Percentiles rank a stretch among this genome's conserved stretches.
These are phyloP conservation scores for Chaetomiaceae sp. DNA, from an alignment of 2,329 filamentous ascomycete species.

Conservation along the genomic window DNA sequence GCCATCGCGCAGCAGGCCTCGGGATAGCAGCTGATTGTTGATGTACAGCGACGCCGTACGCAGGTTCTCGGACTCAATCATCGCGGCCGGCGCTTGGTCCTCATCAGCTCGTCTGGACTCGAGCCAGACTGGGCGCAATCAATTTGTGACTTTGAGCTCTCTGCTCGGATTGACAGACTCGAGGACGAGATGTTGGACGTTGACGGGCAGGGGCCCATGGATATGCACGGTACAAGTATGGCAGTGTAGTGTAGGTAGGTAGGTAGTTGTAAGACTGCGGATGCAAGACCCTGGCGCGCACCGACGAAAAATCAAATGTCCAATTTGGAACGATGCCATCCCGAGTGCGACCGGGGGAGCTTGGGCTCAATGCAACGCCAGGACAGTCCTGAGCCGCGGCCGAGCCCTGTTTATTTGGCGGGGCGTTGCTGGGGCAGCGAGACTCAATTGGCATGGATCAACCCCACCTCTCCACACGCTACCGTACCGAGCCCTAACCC, in stretches of 20 bases:
- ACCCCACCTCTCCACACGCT: not conserved
- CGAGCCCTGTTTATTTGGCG: constrained; percentile 21
- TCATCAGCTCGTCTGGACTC: constrained; percentile 8
- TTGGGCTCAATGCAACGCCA: constrained; percentile 13
- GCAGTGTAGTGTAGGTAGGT: no score
- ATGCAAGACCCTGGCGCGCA: constrained; percentile 1
- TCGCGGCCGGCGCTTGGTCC: constrained; percentile 26
- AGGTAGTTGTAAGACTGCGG: not conserved
- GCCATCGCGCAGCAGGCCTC: constrained; percentile 60
- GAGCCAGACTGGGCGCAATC: no score
- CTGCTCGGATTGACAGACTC: no score
- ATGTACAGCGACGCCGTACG: constrained; percentile 64
- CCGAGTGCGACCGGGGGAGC: constrained; percentile 7
- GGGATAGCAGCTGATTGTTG: constrained; percentile 64
- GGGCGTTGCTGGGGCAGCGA: constrained; percentile 22
- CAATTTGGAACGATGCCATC: constrained; percentile 9
- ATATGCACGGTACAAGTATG: no score
- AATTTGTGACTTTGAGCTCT: no score
- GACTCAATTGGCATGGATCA: constrained; percentile 7
- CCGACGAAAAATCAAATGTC: constrained; percentile 8
- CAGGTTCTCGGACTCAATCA: constrained; percentile 56
- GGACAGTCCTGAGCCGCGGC: constrained; percentile 13
- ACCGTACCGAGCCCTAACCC: constrained; percentile 14
- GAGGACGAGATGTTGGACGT: no score
- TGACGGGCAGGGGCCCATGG: no score